These are phyloP conservation scores for Epichloe scottii DNA, from an alignment of 2,329 filamentous ascomycete genomes.

Conservation along the genomic window DNA sequence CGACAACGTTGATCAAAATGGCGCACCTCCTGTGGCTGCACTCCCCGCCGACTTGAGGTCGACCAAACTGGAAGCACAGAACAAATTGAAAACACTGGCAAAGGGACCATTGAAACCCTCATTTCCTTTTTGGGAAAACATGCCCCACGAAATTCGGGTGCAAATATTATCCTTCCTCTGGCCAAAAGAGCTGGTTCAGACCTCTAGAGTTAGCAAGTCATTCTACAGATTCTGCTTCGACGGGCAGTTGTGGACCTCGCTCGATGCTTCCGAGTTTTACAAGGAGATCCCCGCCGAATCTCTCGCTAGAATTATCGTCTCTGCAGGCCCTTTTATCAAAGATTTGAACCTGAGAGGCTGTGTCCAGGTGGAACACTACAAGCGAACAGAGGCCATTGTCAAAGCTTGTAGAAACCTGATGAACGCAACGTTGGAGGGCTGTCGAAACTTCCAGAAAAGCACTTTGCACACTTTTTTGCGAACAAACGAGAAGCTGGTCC, in stretches of 20 bases:
- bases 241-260: slow-evolving; percentile 78
- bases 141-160: slow-evolving; percentile 75
- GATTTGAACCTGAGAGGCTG: slow-evolving; percentile 86
- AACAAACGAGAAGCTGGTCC: slow-evolving; percentile 64
- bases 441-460: slow-evolving; percentile 65
- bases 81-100: slow-evolving; percentile 8
- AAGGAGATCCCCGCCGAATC: slow-evolving; percentile 73
- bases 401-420: slow-evolving; percentile 77
- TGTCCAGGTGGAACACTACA: slow-evolving; percentile 74
- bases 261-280: slow-evolving; percentile 83
- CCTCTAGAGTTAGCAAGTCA: slow-evolving; percentile 62
- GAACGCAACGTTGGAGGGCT: slow-evolving; percentile 80
- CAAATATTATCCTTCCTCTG: slow-evolving; percentile 63
- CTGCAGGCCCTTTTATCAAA: slow-evolving; percentile 79
- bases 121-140: slow-evolving; percentile 62
- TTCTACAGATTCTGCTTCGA: slow-evolving; percentile 85
- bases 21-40: slow-evolving; percentile 37
- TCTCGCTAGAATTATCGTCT: slow-evolving; percentile 70
- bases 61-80: slow-evolving; percentile 19
- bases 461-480: slow-evolving; percentile 66
- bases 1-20: slow-evolving; percentile 30
- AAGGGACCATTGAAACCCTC: slow-evolving; percentile 19
- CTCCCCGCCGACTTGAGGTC: slow-evolving; percentile 51
- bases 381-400: slow-evolving; percentile 64
- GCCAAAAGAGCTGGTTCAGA: slow-evolving; percentile 69